Base-by-base conservation (phyloP, 345 rosid species). In the Hibiscus syriacus region DNA sequence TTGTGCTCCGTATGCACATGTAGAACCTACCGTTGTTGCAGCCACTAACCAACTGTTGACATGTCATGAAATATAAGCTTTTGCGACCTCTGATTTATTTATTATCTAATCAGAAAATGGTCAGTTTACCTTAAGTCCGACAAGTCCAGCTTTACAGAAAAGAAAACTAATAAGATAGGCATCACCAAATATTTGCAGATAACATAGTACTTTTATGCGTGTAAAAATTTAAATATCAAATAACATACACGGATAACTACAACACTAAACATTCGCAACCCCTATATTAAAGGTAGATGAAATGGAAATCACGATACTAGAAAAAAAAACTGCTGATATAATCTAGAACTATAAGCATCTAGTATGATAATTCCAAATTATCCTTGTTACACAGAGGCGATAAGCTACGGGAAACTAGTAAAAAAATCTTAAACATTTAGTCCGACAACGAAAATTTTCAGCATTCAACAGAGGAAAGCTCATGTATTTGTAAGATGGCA, bases 1-100 rank as follows among this genome's bases (percentile, higher is more conserved):
- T 72, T 89, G 86, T 57, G 72, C 82, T 56, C 97, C 92, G 38
- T 94, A 91, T 56, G 92, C 99, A 6, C 78, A 77, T 16, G 92
- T 89, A n/a, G 98, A 91, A 5, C 80, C 87, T 67, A 83, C 79
- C 6, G 99, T 91, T 0, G 98, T 94, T 17, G 83, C 75, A 17
- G 90, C 99, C 65, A 91, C 96, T 69, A 91, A 74, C 92, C 94
- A 87, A 80, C 99, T 91, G 84, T 54, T 25, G 30, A 54, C 13
- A 23, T 25, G 57, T 23, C 48, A 29, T 8, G 19, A 55, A 66
- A 39, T 53, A 58, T 59, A 27, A 49, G 53, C 25, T 56, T 66
- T 38, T 12, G 32, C 50, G 46, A 11, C 38, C 34, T 17, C 14
- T 16, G 30, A 56, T 23, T 53, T 65, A 58, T 23, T 54, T 1